These are phyloP conservation scores for Penicillium sp. DNA, from an alignment of 2,329 filamentous ascomycete genomes.

Conservation along the genomic window DNA sequence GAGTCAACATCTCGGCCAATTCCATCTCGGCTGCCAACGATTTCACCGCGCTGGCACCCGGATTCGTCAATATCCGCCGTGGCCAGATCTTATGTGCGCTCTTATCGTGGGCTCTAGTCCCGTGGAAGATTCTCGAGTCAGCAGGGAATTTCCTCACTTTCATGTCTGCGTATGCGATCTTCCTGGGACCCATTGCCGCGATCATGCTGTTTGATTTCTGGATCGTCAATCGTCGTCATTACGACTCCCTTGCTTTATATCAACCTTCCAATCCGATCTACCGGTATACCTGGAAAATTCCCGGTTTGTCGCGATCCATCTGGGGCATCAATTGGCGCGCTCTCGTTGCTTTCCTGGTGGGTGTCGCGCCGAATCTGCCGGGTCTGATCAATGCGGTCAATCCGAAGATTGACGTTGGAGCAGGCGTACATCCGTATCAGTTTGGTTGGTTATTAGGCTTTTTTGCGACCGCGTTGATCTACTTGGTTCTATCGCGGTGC, in stretches of 20 bases:
- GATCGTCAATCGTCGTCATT: conserved; percentile 55
- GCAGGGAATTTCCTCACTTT: conserved; percentile 66
- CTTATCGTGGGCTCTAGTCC: conserved; percentile 63
- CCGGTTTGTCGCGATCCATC: conserved; percentile 24
- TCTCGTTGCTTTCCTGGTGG: conserved; percentile 60
- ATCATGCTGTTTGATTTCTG: conserved; percentile 66
- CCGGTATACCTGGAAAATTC: conserved; percentile 49
- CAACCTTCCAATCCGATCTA: conserved; percentile 53
- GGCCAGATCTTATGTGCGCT: conserved; percentile 61
- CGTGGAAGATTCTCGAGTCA: conserved; percentile 67
- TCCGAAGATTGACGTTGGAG: conserved; percentile 39
- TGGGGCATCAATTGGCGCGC: conserved; percentile 64
- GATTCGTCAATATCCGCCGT: conserved; percentile 60
- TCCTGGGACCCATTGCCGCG: conserved; percentile 66
- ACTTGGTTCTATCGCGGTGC: conserved; percentile 54
- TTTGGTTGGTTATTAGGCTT: conserved; percentile 72
- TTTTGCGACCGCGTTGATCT: conserved; percentile 59
- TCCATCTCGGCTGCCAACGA: conserved; percentile 56
- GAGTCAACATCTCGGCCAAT: conserved; percentile 63
- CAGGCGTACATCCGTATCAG: conserved; percentile 62
- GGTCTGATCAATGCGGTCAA: conserved; percentile 56
- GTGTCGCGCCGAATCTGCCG: conserved; percentile 61
- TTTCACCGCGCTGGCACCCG: conserved; percentile 59
- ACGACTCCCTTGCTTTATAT: conserved; percentile 58
- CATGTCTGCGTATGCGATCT: conserved; percentile 68